phyloP scores from a whole-genome alignment of 2,329 filamentous ascomycete species.

The Cercospora citrullina region DNA sequence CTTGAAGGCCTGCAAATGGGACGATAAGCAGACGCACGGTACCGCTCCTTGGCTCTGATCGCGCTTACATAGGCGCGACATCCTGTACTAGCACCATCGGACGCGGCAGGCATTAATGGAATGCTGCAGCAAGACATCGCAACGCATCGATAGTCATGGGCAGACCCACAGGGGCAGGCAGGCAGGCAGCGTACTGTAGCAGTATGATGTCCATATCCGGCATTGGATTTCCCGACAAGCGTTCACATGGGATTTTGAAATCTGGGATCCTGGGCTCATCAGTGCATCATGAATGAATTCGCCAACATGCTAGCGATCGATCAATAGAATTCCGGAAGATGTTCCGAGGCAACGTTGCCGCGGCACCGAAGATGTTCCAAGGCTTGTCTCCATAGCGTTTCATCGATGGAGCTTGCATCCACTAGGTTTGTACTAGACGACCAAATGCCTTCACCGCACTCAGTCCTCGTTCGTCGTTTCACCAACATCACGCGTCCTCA shows the following conservation, averaged over 20 bases:
- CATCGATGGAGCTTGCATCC: not conserved
- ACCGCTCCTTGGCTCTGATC: constrained; percentile 34
- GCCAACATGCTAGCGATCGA: not conserved
- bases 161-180: not conserved
- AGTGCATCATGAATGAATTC: not conserved
- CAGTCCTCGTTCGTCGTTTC: not conserved
- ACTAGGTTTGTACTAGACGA: not conserved
- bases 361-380: not conserved
- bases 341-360: not conserved
- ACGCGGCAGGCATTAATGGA: not conserved
- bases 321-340: not conserved
- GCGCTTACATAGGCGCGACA: not conserved
- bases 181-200: not conserved
- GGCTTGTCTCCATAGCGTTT: not conserved
- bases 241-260: not conserved
- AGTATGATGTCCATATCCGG: not conserved
- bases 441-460: not conserved
- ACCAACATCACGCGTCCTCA: not conserved
- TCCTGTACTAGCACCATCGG: not conserved
- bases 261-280: not conserved
- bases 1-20: constrained; percentile 40
- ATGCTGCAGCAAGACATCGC: not conserved
- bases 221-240: not conserved
- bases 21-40: constrained; percentile 24
- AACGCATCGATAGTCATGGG: not conserved